Percentiles rank a stretch among this genome's conserved stretches.
phyloP scores from a whole-genome alignment of 139 green algal genomes.

The Zygnema cylindricum region DNA sequence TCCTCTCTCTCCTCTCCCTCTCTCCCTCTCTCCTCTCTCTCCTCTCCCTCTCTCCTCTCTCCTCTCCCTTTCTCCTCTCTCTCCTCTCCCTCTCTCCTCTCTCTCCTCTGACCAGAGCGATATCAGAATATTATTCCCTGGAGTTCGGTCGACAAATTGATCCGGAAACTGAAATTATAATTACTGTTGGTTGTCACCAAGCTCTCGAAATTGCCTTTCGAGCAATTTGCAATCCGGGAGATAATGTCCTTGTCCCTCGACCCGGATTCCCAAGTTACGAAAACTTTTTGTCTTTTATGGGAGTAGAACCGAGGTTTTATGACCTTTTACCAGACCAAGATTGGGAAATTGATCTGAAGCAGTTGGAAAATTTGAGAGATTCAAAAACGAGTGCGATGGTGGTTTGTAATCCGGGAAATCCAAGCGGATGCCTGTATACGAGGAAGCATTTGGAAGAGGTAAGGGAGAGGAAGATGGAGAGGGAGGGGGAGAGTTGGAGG shows the following conservation, averaged over 20 bases:
- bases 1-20: background rate
- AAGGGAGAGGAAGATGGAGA: too few species aligned
- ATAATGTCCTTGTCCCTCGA: slow-evolving; percentile 60
- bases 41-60: background rate
- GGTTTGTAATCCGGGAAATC: slow-evolving; percentile 66
- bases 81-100: background rate
- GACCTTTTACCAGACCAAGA: slow-evolving; percentile 42
- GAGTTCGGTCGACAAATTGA: background rate
- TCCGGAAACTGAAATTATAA: slow-evolving; percentile 29
- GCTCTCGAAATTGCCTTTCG: slow-evolving; percentile 49
- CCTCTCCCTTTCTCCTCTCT: background rate
- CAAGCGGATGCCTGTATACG: slow-evolving; percentile 54
- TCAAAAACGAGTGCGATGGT: slow-evolving; percentile 50
- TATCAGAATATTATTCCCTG: slow-evolving; percentile 20
- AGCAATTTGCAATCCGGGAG: slow-evolving; percentile 35
- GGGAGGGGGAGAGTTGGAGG: too few species aligned
- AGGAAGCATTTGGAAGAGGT: slow-evolving; percentile 56
- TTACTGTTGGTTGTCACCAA: slow-evolving; percentile 60
- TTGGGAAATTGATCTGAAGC: slow-evolving; percentile 58
- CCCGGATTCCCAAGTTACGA: slow-evolving; percentile 64
- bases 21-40: background rate
- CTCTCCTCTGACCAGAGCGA: slow-evolving; percentile 26
- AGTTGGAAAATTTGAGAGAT: slow-evolving; percentile 28
- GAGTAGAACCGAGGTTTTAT: slow-evolving; percentile 48
- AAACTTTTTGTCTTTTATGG: slow-evolving; percentile 36